Base-by-base conservation (phyloP, 306 rosid genomes). In the Glycine tomentella region DNA sequence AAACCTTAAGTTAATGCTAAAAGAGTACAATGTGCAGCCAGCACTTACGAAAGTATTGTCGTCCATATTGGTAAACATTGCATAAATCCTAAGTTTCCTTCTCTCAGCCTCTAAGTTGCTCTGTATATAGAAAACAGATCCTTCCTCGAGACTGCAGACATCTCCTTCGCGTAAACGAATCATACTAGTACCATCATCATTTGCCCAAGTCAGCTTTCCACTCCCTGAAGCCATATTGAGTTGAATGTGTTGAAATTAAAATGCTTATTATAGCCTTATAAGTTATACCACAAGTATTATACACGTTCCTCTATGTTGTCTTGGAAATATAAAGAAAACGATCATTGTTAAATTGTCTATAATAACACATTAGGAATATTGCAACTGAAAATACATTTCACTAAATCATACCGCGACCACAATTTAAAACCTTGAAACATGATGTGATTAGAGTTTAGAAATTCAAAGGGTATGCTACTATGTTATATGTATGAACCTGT, bases 51-150 rank as follows among this genome's bases (percentile, higher is more conserved):
- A 88, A 61, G 72, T 73, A 73, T 79, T 81, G 5, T 90, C 88
- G 1, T 87, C 88, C n/a, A 86, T 52, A 40, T 83, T 87, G 66
- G 91, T 58, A 79, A 95, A 93, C 48, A 95, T 83, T 53, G 97
- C 94, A 85, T 87, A 74, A 56, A 95, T 86, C 75, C 90, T 81
- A 15, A 95, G 93, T 85, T 89, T 93, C 61, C 84, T 83, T 40
- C 94, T 82, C 25, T 88, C 87, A 15, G 93, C 3, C 52, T 93
- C 88, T 70, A 90, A 83, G 59, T 69, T 89, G 81, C 97, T 90
- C 78, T 86, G 88, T 52, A 95, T 10, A 52, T 87, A 90, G 88
- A 95, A 90, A 36, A 90, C 79, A 79, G 93, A 81, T 45, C 97
- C 99, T 79, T 92, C 83, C 3, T 34, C 50, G 16, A 95, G 91